phyloP scores from a whole-genome alignment of 192 early-diverging fungal genomes.

The Umbelopsis ramanniana region DNA sequence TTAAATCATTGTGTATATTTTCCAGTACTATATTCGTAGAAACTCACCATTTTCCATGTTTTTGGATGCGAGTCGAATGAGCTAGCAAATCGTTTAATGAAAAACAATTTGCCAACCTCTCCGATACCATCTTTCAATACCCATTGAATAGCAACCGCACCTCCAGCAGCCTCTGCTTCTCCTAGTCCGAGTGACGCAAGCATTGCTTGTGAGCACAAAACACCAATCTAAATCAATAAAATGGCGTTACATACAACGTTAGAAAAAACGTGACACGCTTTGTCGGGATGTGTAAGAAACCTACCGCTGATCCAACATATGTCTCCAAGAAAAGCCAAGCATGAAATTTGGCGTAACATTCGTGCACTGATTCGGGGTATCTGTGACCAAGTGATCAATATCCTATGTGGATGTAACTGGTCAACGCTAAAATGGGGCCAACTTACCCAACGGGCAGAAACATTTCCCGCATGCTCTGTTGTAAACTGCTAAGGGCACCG shows the following conservation, averaged over 20 bases:
- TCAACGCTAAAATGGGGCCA: no score
- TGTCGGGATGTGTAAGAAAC: not conserved
- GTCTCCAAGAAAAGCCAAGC: constrained; percentile 66
- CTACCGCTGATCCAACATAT: constrained; percentile 61
- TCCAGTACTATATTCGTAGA: not conserved
- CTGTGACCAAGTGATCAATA: constrained; percentile 34
- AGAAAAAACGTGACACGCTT: not conserved
- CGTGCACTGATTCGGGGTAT: constrained; percentile 64
- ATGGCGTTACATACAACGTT: not conserved
- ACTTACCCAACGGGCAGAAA: constrained; percentile 59
- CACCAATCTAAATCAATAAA: constrained; percentile 51
- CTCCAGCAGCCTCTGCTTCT: constrained; percentile 54
- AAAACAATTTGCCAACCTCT: constrained; percentile 71
- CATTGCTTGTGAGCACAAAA: constrained; percentile 71
- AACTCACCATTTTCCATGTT: constrained; percentile 67
- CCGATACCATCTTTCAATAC: constrained; percentile 71
- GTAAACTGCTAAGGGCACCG: constrained; percentile 31
- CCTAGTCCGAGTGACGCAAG: constrained; percentile 62
- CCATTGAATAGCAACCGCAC: constrained; percentile 72
- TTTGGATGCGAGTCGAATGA: constrained; percentile 76
- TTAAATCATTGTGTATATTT: not conserved
- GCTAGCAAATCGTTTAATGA: constrained; percentile 69
- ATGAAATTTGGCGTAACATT: constrained; percentile 60
- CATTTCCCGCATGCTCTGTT: constrained; percentile 54
- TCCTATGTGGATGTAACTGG: not conserved